Percentiles rank a stretch among this genome's conserved stretches.
Conservation (phyloP, 768 basidiomycete species). For the Phaeolepiota aurea region DNA sequence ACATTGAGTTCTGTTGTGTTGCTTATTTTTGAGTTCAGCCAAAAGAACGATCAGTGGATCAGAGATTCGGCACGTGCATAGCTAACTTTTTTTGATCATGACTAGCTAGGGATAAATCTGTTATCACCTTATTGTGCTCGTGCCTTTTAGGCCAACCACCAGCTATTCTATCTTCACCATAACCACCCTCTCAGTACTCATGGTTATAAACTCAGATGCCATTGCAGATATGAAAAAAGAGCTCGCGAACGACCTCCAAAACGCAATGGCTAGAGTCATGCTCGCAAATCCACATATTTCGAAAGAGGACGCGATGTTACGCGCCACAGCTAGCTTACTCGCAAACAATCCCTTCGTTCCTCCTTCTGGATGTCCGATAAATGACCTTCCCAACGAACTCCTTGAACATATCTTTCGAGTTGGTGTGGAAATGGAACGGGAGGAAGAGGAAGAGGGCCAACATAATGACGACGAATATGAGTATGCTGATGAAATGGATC, state of each 20-base stretch:
- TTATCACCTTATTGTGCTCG: too few species aligned
- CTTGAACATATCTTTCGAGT: constrained; percentile 46
- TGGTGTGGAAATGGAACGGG: constrained; percentile 29
- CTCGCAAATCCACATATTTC: constrained; percentile 13
- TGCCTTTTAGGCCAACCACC: too few species aligned
- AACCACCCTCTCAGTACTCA: too few species aligned
- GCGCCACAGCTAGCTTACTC: constrained; percentile 26
- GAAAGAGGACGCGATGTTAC: constrained; percentile 20
- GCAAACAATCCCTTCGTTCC: constrained; percentile 41
- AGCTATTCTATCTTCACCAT: too few species aligned
- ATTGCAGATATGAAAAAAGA: not conserved
- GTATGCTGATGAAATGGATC: constrained; percentile 23
- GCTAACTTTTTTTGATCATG: not conserved
- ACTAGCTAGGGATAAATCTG: too few species aligned
- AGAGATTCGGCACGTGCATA: not conserved
- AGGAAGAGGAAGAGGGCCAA: constrained; percentile 20
- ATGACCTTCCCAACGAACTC: constrained; percentile 47
- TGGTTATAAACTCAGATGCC: not conserved
- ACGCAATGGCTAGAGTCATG: not conserved
- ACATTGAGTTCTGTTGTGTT: too few species aligned
- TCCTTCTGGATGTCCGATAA: constrained; percentile 36
- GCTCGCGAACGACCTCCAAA: not conserved
- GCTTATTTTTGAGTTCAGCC: too few species aligned
- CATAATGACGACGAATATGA: constrained; percentile 27
- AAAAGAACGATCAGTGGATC: too few species aligned